Evolutionary conservation across 768 basidiomycete species (phyloP), one percentile per base, ranked within the genome.

Genomic region (Russula griseocarnosa): DNA sequence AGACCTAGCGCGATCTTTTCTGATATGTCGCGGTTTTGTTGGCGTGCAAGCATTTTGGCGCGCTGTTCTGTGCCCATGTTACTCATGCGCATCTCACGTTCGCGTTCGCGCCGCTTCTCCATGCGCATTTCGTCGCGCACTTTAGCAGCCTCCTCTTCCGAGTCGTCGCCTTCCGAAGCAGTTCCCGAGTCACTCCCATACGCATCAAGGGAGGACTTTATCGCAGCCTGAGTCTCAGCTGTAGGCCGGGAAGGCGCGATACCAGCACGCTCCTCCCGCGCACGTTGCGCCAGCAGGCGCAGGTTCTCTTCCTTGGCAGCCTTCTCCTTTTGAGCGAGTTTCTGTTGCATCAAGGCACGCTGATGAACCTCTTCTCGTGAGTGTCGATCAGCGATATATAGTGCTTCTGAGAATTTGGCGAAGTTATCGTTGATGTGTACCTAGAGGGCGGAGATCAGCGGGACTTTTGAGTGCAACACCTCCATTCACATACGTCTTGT

Each of bases 371-470:
- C 97, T 72, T 99, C 96, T 65, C 97, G 90, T 2, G 97, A 95
- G 76, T 98, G 96, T 63, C 96, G 84, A 74, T 98, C 96, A 13
- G 96, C 96, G 67, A 99, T 82, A 73, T 90, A 97, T 30, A 99
- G 79, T 2, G 96, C 86, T 78, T 99, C 96, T 0, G 96, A 97
- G 74, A 99, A 96, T 75, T 98, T 97, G 63, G 96, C 96, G 77
- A 99, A 99, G 76, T 94, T 94, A 76, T 99, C 97, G 70, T 99
- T 99, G 74, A 99, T 99, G 73, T 94, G 92, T 53, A 98, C 86
- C 94, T 97, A 54, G 36, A 22, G 20, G 55, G 14, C 18, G 44
- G 52, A 38, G 64, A 10, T 65, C 42, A 61, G 18, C 22, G 62
- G 10, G 32, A 47, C 5, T 46, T 13, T 28, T 53, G 44, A 47